These are phyloP conservation scores for Trichoderma polysporum DNA, from an alignment of 2,329 filamentous ascomycete genomes.

Conservation along the genomic window DNA sequence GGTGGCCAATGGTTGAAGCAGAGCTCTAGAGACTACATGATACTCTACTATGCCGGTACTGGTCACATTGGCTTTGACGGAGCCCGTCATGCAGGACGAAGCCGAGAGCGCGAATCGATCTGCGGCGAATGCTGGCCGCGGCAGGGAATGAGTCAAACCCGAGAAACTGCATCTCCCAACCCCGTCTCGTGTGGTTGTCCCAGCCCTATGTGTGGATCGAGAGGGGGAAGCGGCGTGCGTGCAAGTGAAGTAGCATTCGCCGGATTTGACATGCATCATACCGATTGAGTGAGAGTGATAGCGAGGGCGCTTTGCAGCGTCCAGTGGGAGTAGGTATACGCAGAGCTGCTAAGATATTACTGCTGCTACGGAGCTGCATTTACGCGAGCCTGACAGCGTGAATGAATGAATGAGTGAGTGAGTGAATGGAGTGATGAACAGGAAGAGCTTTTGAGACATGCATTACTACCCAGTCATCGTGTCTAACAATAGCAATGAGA, in stretches of 20 bases:
- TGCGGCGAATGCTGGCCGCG: not conserved
- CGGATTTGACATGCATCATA: constrained; percentile 11
- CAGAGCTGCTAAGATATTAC: not conserved
- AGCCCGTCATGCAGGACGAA: not conserved
- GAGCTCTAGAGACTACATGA: not conserved
- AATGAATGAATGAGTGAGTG: not conserved
- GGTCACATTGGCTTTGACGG: not conserved
- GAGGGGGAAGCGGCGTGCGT: not conserved
- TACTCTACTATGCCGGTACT: not conserved
- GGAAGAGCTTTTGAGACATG: not conserved
- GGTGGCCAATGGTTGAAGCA: not conserved
- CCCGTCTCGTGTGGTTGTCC: not conserved
- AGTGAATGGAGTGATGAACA: not conserved
- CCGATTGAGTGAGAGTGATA: not conserved
- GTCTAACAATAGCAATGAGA: not conserved
- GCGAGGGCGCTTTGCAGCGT: not conserved
- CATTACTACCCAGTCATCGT: constrained; percentile 1
- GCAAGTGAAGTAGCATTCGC: not conserved
- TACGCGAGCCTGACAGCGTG: not conserved
- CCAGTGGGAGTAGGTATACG: not conserved
- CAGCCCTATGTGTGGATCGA: constrained; percentile 20
- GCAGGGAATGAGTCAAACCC: constrained; percentile 11
- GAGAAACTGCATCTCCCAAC: not conserved
- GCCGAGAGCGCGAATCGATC: constrained; percentile 7
- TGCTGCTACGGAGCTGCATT: not conserved